Evolutionary conservation across 148 eudicot genomes (phyloP), one percentile per base, ranked within the genome.

Genomic region (Vaccinium vitisidaea): DNA sequence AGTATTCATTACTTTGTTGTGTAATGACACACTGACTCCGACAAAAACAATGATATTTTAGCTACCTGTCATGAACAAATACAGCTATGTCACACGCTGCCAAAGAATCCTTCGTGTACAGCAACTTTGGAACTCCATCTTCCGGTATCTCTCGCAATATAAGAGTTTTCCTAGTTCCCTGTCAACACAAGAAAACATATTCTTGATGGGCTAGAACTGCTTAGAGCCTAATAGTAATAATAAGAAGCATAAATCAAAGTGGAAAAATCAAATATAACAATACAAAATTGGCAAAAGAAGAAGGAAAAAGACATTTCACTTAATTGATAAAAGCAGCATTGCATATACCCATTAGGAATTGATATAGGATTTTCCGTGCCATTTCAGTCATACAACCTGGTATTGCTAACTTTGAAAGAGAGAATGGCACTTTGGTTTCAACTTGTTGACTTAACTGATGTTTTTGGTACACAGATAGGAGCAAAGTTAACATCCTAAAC

Each of bases 1-100:
- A 55, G 7, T 48, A 76, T 49, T 19, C 13, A 21, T 43, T 43
- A 75, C 25, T 18, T 19, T 8, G 53, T 19, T 32, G 55, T 15
- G 3, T 81, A 25, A 13, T 50, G 8, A 69, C 54, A 7, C 81
- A 79, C 46, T 14, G 32, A 79, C 36, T 55, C 65, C 30, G 65
- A 79, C n/a, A 81, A 71, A 73, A 46, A 74, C 25, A 75, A 56
- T 16, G 15, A 56, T 39, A 52, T 30, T 73, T 52, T 14, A 84
- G 83, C 61, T 86, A 94, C 99, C 98, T 95, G 89, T 97, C 98
- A 91, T 95, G 93, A 21, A 97, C 93, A 91, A 97, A 97, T 71
- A 97, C 87, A 74, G 98, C 98, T 54, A 94, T 87, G 79, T 97
- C 98, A 81, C 99, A 97, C 21, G 92, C 88, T 80, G 98, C 98